Conservation (phyloP, 768 basidiomycete genomes). For the Podaxis pistillaris region DNA sequence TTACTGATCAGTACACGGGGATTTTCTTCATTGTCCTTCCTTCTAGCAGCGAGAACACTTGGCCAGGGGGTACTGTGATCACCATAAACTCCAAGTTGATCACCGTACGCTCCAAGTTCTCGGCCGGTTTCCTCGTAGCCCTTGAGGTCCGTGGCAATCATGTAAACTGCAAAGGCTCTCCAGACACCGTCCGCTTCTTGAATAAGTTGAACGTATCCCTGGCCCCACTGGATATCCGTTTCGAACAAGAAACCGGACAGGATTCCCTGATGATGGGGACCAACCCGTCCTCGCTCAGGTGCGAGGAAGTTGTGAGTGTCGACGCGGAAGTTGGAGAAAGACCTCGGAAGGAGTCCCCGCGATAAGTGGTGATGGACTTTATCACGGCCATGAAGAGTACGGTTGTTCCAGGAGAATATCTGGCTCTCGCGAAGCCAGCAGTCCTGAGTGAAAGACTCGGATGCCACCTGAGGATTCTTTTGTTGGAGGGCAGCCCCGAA, state of each 20-base stretch:
- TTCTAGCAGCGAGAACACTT: neutral
- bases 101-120: slow-evolving; percentile 6
- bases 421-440: slow-evolving; percentile 14
- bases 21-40: slow-evolving; percentile 2
- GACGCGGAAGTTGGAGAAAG: slow-evolving; percentile 8
- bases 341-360: neutral
- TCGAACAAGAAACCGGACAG: slow-evolving; percentile 9
- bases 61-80: slow-evolving; percentile 5
- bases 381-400: slow-evolving; percentile 10
- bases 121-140: slow-evolving; percentile 1
- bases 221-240: slow-evolving; percentile 9
- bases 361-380: neutral
- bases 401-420: slow-evolving; percentile 11
- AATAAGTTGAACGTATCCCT: slow-evolving; percentile 4
- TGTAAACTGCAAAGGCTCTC: slow-evolving; percentile 7
- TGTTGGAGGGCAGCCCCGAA: slow-evolving; percentile 1
- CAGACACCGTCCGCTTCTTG: slow-evolving; percentile 6
- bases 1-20: slow-evolving; percentile 8
- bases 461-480: neutral
- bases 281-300: slow-evolving; percentile 1
- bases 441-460: neutral
- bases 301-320: slow-evolving; percentile 3
- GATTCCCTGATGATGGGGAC: neutral
- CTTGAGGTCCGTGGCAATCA: slow-evolving; percentile 5
- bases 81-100: neutral